Percentiles rank a stretch among this genome's conserved stretches.
Conservation (phyloP, 345 rosid species). For the Acer saccharum region DNA sequence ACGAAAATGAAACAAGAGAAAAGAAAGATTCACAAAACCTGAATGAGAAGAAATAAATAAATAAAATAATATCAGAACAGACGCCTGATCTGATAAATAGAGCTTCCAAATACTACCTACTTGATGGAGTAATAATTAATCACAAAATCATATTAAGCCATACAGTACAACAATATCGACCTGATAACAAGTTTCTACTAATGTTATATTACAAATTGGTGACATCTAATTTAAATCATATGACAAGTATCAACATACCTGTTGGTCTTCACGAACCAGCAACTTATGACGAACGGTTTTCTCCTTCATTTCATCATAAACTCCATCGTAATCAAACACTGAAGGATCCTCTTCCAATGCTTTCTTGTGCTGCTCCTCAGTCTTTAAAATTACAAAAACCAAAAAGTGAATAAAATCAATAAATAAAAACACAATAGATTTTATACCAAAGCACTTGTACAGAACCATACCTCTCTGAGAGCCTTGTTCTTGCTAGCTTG, state of each 20-base stretch:
- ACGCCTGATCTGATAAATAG: neutral
- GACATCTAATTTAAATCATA: neutral
- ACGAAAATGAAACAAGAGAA: neutral
- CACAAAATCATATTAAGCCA: neutral
- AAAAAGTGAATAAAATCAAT: neutral
- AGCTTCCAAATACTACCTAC: neutral
- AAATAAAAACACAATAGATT: neutral
- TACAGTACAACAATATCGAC: neutral
- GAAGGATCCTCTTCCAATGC: conserved; percentile 85
- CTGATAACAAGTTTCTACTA: neutral
- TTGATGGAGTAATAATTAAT: neutral
- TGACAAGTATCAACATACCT: conserved; percentile 39
- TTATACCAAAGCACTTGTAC: neutral
- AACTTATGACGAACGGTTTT: conserved; percentile 49
- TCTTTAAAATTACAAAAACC: conserved; percentile 35
- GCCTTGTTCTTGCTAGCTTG: conserved; percentile 81
- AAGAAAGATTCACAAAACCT: neutral
- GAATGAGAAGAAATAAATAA: neutral
- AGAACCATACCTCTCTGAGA: conserved; percentile 55
- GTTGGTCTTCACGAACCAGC: conserved; percentile 64
- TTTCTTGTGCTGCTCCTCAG: conserved; percentile 88
- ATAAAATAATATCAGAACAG: neutral
- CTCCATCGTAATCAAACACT: conserved; percentile 82
- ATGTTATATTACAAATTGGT: neutral
- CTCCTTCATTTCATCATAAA: conserved; percentile 79